Percentiles rank a stretch among this genome's conserved stretches.
Conservation (phyloP, 108 stramenopile genomes). For the Fistulifera solaris region DNA sequence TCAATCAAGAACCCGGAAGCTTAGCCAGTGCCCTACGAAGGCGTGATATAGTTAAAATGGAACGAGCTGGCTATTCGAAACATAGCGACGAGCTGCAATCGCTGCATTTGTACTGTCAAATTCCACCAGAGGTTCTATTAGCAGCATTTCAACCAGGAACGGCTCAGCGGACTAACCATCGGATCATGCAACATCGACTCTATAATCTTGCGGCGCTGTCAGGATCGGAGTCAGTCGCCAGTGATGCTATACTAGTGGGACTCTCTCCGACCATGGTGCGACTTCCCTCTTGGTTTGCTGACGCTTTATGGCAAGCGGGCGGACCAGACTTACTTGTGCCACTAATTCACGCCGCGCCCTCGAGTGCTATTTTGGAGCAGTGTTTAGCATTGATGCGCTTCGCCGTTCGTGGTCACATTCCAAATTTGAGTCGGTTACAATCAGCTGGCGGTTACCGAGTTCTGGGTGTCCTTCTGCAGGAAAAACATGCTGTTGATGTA, state of each 20-base stretch:
- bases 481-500: constrained; percentile 64
- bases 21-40: constrained; percentile 69
- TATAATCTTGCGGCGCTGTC: constrained; percentile 68
- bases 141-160: constrained; percentile 70
- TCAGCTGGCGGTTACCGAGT: constrained; percentile 74
- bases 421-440: constrained; percentile 80
- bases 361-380: constrained; percentile 50
- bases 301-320: constrained; percentile 84
- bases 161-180: constrained; percentile 18
- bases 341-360: constrained; percentile 57
- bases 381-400: constrained; percentile 62
- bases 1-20: constrained; percentile 75
- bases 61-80: constrained; percentile 57
- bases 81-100: constrained; percentile 51
- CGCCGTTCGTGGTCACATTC: constrained; percentile 59
- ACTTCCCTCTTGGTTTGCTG: constrained; percentile 37
- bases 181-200: constrained; percentile 39
- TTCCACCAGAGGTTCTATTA: constrained; percentile 56
- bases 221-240: constrained; percentile 37
- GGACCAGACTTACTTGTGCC: constrained; percentile 73
- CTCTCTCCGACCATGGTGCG: no score
- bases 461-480: constrained; percentile 64
- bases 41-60: constrained; percentile 64
- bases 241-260: constrained; percentile 62
- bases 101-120: constrained; percentile 58